Evolutionary conservation across 345 rosid genomes (phyloP), one percentile per base, ranked within the genome.

Genomic region (Populus deltoides): DNA sequence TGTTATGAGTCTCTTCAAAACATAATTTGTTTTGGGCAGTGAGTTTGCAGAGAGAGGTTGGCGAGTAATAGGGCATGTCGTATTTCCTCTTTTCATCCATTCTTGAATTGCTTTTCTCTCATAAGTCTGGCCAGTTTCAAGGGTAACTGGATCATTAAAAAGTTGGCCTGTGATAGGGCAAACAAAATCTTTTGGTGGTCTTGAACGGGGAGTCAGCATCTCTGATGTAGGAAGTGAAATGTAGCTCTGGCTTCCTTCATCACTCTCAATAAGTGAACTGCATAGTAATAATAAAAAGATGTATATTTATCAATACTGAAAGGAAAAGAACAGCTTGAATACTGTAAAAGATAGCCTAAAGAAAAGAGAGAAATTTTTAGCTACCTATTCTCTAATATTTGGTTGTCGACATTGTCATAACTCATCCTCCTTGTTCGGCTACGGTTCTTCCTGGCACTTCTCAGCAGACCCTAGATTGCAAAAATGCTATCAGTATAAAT

Each of bases 21-120:
- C 92, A 74, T 89, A 89, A 83, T 91, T 89, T 31, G 92, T 91
- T 78, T 89, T 89, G n/a, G 94, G 92, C 68, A 89, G 73, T 70
- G 82, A 39, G 72, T 71, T 82, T 24, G 89, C 79, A 20, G 81
- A 81, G 38, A 89, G 83, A 59, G 87, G 82, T 39, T 87, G 91
- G 71, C 92, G 84, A 36, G 94, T 88, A 57, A 91, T 88, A 22
- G 94, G 94, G 59, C 92, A 91, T 7, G 87, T 86, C 18, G 83
- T 76, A 68, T 87, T 89, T 79, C 94, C 94, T 71, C 90, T 82
- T 68, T 82, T 75, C 38, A 91, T 74, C 92, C 94, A 89, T 84
- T 91, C 94, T 77, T 91, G 88, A 71, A 89, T 91, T 33, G 94
- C 94, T 87, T 84, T 87, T 59, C 90, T 87, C 78, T 91, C 94